Evolutionary conservation across 768 basidiomycete genomes (phyloP).

Genomic region (Infundibulicybe gibba): DNA sequence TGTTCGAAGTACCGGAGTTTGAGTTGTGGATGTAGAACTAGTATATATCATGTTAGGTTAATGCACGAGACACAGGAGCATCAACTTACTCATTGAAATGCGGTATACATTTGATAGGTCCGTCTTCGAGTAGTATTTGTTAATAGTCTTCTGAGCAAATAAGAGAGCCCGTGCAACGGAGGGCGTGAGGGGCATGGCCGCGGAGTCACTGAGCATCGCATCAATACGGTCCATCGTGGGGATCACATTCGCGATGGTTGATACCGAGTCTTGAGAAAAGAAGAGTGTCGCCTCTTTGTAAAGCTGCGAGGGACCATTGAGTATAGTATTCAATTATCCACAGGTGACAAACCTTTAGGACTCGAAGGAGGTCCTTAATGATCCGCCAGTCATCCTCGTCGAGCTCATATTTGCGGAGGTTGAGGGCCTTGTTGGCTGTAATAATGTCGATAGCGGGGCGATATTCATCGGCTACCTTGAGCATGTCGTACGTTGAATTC

Average conservation of each 20-base stretch:
- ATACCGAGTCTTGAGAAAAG: constrained; percentile 19
- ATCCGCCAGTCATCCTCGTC: constrained; percentile 22
- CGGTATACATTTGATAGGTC: constrained; percentile 19
- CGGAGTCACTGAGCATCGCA: constrained; percentile 3
- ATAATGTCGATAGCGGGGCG: constrained; percentile 14
- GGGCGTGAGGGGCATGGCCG: constrained; percentile 2
- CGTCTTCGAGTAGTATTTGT: constrained; percentile 21
- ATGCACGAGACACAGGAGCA: no score
- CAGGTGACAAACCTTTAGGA: constrained; percentile 15
- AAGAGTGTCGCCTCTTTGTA: constrained; percentile 26
- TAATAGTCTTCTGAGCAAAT: constrained; percentile 19
- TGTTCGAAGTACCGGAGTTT: no score
- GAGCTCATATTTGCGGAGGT: constrained; percentile 14
- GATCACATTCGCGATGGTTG: constrained; percentile 25
- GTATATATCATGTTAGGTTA: no score
- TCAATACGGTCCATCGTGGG: constrained; percentile 33
- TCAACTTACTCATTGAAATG: constrained; percentile 23
- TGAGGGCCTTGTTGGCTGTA: constrained; percentile 8
- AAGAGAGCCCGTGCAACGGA: constrained; percentile 13
- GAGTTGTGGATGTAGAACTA: no score
- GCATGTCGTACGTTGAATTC: constrained; percentile 31
- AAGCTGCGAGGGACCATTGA: constrained; percentile 11
- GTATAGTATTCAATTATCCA: neutral
- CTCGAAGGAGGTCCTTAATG: constrained; percentile 15
- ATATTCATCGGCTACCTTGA: constrained; percentile 20